Percentiles rank a stretch among this genome's conserved stretches.
Evolutionary conservation across 257 asterid species (phyloP).

Genomic region (Nemophila menziesii): DNA sequence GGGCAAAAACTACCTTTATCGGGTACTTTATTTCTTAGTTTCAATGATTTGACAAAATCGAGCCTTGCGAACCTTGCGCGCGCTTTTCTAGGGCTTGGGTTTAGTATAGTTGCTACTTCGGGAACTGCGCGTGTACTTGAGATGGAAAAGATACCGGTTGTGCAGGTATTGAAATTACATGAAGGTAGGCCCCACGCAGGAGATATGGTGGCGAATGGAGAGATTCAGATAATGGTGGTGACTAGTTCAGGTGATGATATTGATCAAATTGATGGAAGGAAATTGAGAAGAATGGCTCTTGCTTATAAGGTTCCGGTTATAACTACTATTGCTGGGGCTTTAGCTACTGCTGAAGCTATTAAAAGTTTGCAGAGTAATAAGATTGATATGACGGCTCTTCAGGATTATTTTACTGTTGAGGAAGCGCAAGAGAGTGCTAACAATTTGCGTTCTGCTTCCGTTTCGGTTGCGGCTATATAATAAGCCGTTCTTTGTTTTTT

Average conservation of each 20-base stretch:
- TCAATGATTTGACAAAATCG: constrained; percentile 70
- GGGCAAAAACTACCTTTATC: constrained; percentile 83
- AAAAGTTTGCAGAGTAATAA: constrained; percentile 67
- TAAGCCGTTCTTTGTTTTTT: no score
- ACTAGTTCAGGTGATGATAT: constrained; percentile 78
- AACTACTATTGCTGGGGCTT: constrained; percentile 89
- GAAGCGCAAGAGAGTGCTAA: constrained; percentile 16
- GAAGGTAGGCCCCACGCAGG: constrained; percentile 94
- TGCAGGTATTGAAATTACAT: constrained; percentile 80
- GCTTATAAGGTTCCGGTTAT: constrained; percentile 88
- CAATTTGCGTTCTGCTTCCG: constrained; percentile 37
- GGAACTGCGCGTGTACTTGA: constrained; percentile 89
- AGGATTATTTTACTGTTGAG: constrained; percentile 58
- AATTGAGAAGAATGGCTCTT: constrained; percentile 88
- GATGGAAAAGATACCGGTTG: constrained; percentile 54
- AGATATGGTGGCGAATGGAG: constrained; percentile 79
- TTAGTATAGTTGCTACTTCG: constrained; percentile 68
- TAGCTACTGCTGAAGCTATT: constrained; percentile 92
- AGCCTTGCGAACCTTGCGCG: constrained; percentile 55
- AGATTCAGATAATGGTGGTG: constrained; percentile 87
- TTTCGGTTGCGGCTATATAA: no score
- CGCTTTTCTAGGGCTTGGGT: constrained; percentile 53
- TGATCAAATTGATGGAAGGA: constrained; percentile 83
- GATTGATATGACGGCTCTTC: constrained; percentile 83
- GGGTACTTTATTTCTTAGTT: constrained; percentile 78